Conservation (phyloP, 148 eudicot genomes). For the Amaranthus hypochondriacus region DNA sequence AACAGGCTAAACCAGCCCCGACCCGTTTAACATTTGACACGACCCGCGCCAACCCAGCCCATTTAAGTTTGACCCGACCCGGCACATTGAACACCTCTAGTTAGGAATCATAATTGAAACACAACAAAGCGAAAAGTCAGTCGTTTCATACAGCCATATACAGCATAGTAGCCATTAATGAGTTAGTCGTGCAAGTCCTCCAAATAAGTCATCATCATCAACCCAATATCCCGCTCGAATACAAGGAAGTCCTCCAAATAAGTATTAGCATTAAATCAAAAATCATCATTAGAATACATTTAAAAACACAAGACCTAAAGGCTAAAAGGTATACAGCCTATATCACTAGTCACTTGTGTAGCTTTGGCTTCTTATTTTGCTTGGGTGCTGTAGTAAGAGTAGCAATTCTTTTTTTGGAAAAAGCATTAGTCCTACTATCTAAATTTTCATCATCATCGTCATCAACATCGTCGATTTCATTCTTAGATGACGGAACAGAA, state of each 20-base stretch:
- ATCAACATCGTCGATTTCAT: conserved; percentile 27
- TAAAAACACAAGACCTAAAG: background rate
- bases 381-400: conserved; percentile 22
- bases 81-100: no score
- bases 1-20: no score
- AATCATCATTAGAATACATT: background rate
- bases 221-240: no score
- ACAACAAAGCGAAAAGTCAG: no score
- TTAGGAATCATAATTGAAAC: no score
- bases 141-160: no score
- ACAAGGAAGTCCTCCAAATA: background rate
- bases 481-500: conserved; percentile 25
- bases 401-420: conserved; percentile 52
- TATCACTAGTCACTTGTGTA: conserved; percentile 2
- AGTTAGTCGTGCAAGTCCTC: no score
- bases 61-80: no score
- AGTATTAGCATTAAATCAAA: background rate
- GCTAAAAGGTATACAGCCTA: background rate
- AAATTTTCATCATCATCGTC: conserved; percentile 47
- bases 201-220: no score
- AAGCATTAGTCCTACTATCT: conserved; percentile 64
- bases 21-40: no score
- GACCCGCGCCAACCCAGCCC: no score
- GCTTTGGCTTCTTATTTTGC: conserved; percentile 35
- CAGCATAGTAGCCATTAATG: no score